Conservation (phyloP, 495 filamentous ascomycete species). For the Darksidea phi region DNA sequence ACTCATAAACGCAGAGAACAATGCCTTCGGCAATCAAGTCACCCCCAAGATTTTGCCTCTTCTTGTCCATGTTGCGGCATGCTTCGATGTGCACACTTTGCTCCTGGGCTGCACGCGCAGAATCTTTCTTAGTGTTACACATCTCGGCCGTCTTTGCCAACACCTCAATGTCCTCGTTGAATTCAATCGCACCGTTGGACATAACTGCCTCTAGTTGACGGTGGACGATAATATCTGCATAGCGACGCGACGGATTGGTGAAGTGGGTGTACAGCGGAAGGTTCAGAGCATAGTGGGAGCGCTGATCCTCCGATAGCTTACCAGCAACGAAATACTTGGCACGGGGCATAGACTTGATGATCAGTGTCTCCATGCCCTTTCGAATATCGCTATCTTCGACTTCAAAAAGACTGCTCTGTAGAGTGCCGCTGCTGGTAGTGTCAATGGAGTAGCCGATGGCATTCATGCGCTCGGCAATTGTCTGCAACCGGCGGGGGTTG, state of each 20-base stretch:
- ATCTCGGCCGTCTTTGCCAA: conserved; percentile 90
- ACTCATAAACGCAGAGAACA: conserved; percentile 96
- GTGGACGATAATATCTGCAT: conserved; percentile 92
- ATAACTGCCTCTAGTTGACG: conserved; percentile 88
- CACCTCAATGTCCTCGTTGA: conserved; percentile 82
- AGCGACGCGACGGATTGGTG: conserved; percentile 91
- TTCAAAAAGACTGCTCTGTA: conserved; percentile 91
- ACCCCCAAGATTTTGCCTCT: conserved; percentile 76
- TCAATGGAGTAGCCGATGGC: conserved; percentile 86
- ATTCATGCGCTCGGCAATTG: conserved; percentile 90
- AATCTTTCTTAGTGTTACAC: conserved; percentile 99
- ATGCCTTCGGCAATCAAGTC: conserved; percentile 97
- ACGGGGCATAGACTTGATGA: conserved; percentile 90
- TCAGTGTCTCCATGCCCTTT: conserved; percentile 95
- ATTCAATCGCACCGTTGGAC: conserved; percentile 78
- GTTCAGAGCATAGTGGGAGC: conserved; percentile 88
- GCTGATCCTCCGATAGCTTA: conserved; percentile 68
- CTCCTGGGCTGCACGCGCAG: conserved; percentile 93
- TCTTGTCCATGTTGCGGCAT: conserved; percentile 90
- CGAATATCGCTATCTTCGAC: conserved; percentile 82
- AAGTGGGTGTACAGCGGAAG: conserved; percentile 95
- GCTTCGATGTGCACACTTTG: conserved; percentile 98
- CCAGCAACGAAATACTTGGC: conserved; percentile 90
- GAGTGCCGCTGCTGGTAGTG: conserved; percentile 78
- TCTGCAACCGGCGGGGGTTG: conserved; percentile 81